A percentile compares a stretch with the other conserved stretches of the same genome.
These are phyloP conservation scores for Lachnellula hyalina DNA, from an alignment of 2,329 filamentous ascomycete species.

Conservation along the genomic window DNA sequence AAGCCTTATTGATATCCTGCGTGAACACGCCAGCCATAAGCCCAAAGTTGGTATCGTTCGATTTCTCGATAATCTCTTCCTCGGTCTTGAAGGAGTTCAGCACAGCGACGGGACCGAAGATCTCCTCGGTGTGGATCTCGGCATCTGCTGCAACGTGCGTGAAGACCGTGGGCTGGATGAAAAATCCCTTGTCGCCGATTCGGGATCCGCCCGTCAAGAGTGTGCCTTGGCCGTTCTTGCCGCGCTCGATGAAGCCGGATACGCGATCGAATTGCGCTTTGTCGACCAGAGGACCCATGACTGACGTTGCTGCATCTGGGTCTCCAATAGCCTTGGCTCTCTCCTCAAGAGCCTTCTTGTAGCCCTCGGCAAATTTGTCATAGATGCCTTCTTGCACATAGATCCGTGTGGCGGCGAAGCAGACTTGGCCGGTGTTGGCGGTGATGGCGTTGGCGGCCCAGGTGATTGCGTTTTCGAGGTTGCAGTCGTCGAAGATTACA, in stretches of 20 bases:
- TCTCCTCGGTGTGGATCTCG: slow-evolving; percentile 22
- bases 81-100: slow-evolving; percentile 54
- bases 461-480: slow-evolving; percentile 43
- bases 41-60: slow-evolving; percentile 54
- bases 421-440: slow-evolving; percentile 69
- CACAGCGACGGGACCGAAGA: slow-evolving; percentile 52
- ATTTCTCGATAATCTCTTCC: slow-evolving; percentile 46
- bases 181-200: slow-evolving; percentile 9
- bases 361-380: slow-evolving; percentile 50
- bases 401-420: slow-evolving; percentile 67
- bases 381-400: slow-evolving; percentile 61
- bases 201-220: slow-evolving; percentile 11
- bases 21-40: slow-evolving; percentile 50
- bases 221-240: slow-evolving; percentile 23
- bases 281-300: slow-evolving; percentile 53
- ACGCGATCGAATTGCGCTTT: slow-evolving; percentile 23
- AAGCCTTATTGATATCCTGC: slow-evolving; percentile 37
- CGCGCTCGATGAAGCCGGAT: slow-evolving; percentile 17
- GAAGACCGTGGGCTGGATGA: slow-evolving; percentile 23
- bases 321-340: slow-evolving; percentile 54
- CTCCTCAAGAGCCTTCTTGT: slow-evolving; percentile 55
- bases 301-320: slow-evolving; percentile 51
- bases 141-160: slow-evolving; percentile 37
- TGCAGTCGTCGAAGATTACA: slow-evolving; percentile 39
- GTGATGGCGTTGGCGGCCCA: slow-evolving; percentile 46